Conservation (phyloP, 176 grass and related monocot species). For the Pontederia crassipes region DNA sequence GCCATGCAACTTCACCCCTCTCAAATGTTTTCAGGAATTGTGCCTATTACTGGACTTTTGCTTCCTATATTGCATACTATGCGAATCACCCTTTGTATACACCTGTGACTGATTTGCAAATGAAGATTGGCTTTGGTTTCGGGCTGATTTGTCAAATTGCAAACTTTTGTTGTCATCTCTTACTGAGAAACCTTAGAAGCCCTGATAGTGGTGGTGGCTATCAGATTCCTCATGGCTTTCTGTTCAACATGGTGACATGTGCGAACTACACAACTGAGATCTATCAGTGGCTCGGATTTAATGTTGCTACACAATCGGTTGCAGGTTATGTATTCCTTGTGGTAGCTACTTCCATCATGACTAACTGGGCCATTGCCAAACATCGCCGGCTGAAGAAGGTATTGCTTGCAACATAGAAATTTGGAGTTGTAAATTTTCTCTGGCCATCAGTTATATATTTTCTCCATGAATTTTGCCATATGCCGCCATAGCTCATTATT, state of each 20-base stretch:
- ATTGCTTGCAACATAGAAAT: slow-evolving; percentile 3
- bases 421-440: neutral
- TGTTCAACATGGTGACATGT: slow-evolving; percentile 95
- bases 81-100: slow-evolving; percentile 87
- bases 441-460: neutral
- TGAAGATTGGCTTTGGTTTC: slow-evolving; percentile 82
- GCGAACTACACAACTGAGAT: slow-evolving; percentile 98
- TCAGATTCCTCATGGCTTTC: slow-evolving; percentile 79
- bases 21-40: slow-evolving; percentile 93
- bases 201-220: slow-evolving; percentile 66
- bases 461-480: no score
- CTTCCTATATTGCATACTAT: slow-evolving; percentile 78
- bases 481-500: no score
- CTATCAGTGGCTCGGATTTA: slow-evolving; percentile 88
- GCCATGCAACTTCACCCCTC: slow-evolving; percentile 83
- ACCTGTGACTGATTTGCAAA: slow-evolving; percentile 63
- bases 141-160: slow-evolving; percentile 66
- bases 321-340: slow-evolving; percentile 77
- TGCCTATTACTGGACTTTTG: slow-evolving; percentile 94
- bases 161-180: slow-evolving; percentile 94
- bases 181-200: slow-evolving; percentile 49
- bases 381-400: slow-evolving; percentile 82
- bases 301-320: slow-evolving; percentile 78
- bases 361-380: slow-evolving; percentile 84
- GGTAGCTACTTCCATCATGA: slow-evolving; percentile 78